phyloP scores from a whole-genome alignment of 805 yeast species.

The Yarrowia osloensis region DNA sequence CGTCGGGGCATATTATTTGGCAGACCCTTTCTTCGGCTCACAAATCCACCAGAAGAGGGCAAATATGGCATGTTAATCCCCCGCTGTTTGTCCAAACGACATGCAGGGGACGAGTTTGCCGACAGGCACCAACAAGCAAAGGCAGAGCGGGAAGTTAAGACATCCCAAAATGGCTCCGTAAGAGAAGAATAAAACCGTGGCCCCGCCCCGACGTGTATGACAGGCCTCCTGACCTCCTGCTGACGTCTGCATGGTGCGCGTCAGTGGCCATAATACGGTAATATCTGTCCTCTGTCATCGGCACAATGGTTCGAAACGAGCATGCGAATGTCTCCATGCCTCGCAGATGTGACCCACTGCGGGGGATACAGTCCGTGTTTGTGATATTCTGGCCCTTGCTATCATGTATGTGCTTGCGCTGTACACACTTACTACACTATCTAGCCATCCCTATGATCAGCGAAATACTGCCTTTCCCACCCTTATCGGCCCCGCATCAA shows the following conservation, averaged over 20 bases:
- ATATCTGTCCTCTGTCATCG: background rate
- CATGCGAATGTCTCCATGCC: background rate
- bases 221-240: background rate
- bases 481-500: background rate
- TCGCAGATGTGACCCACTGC: background rate
- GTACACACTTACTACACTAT: background rate
- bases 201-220: background rate
- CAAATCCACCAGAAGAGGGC: background rate
- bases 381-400: too few species aligned
- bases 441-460: too few species aligned
- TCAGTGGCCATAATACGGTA: background rate
- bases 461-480: background rate
- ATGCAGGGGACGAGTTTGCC: slow-evolving; percentile 8
- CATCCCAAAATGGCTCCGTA: background rate
- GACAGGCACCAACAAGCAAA: background rate
- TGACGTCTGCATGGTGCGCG: background rate
- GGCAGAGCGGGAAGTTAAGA: background rate
- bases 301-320: background rate
- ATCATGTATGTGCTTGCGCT: too few species aligned
- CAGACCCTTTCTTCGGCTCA: background rate
- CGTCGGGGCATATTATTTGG: background rate
- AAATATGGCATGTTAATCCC: slow-evolving; percentile 9
- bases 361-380: too few species aligned
- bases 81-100: background rate
- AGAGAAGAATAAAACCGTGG: background rate